Percentiles rank a stretch among this genome's conserved stretches.
phyloP scores from a whole-genome alignment of 768 basidiomycete genomes.

The Boletus rubropictus region DNA sequence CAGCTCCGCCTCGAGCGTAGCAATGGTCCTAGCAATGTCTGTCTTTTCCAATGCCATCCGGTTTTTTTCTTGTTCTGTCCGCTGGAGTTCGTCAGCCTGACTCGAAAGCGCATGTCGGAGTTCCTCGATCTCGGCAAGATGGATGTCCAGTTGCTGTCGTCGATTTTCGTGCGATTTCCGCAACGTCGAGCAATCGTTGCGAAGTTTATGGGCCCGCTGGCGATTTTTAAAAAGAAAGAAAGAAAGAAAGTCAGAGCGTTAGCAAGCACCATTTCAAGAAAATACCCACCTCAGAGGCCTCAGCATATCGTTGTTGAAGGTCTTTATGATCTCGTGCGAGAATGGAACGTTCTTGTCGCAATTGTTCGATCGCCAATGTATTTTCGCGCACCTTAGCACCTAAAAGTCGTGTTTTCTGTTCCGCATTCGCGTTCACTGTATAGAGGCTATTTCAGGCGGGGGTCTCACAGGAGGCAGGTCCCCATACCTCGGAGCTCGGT shows the following conservation, averaged over 20 bases:
- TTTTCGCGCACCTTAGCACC: conserved; percentile 68
- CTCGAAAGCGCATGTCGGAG: conserved; percentile 61
- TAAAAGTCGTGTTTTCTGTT: conserved; percentile 68
- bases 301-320: conserved; percentile 61
- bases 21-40: conserved; percentile 62
- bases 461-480: neutral
- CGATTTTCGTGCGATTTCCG: conserved; percentile 66
- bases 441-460: neutral
- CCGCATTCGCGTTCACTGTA: conserved; percentile 57
- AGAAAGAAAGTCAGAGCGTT: neutral
- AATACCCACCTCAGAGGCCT: conserved; percentile 57
- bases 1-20: conserved; percentile 65
- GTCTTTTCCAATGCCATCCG: conserved; percentile 57
- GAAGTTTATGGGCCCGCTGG: conserved; percentile 57
- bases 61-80: conserved; percentile 57
- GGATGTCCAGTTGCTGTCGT: conserved; percentile 68
- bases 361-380: conserved; percentile 59
- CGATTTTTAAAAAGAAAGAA: no score
- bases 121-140: conserved; percentile 68
- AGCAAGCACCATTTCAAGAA: neutral
- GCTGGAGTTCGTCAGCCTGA: conserved; percentile 57
- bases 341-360: conserved; percentile 71
- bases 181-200: conserved; percentile 53
- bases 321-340: conserved; percentile 66
- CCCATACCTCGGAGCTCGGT: conserved; percentile 62